Evolutionary conservation across 2,329 filamentous ascomycete genomes (phyloP).

Genomic region (Aspergillus caelatus): DNA sequence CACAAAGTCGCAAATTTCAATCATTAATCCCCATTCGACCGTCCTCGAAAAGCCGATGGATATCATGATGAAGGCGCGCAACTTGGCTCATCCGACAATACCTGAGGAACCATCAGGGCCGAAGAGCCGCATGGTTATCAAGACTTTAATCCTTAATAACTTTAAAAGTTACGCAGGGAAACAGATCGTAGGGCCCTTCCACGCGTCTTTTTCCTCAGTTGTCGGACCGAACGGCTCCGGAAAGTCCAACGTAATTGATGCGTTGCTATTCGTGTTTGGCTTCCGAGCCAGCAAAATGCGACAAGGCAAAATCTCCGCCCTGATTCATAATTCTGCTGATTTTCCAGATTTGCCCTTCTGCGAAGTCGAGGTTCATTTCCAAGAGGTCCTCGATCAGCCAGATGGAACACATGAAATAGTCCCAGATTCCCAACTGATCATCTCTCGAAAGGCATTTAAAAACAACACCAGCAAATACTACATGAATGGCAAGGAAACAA

Average conservation of each 20-base stretch:
- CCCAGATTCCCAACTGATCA: conserved; percentile 79
- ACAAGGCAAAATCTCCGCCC: conserved; percentile 94
- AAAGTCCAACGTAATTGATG: conserved; percentile 99
- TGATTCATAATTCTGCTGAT: conserved; percentile 95
- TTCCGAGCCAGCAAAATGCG: conserved; percentile 99
- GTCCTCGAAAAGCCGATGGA: conserved; percentile 89
- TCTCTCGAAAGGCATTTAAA: conserved; percentile 92
- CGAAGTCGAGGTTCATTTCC: conserved; percentile 95
- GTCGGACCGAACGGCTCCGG: conserved; percentile 97
- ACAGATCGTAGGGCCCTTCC: conserved; percentile 95
- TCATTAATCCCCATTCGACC: conserved; percentile 75
- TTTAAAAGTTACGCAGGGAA: conserved; percentile 98
- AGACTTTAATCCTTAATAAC: conserved; percentile 87
- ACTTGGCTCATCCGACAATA: conserved; percentile 60
- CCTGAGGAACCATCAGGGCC: conserved; percentile 75
- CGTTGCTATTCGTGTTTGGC: conserved; percentile 96
- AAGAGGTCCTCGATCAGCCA: conserved; percentile 88
- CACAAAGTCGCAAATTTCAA: conserved; percentile 56
- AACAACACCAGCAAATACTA: conserved; percentile 99
- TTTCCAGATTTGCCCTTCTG: conserved; percentile 85
- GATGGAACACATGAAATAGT: conserved; percentile 75
- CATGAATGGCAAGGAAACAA: conserved; percentile 86
- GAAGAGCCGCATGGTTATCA: conserved; percentile 88
- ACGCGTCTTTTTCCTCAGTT: conserved; percentile 95
- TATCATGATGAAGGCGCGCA: conserved; percentile 85